Base-by-base conservation (phyloP, 2,329 filamentous ascomycete species). In the Calonectria crousiana region DNA sequence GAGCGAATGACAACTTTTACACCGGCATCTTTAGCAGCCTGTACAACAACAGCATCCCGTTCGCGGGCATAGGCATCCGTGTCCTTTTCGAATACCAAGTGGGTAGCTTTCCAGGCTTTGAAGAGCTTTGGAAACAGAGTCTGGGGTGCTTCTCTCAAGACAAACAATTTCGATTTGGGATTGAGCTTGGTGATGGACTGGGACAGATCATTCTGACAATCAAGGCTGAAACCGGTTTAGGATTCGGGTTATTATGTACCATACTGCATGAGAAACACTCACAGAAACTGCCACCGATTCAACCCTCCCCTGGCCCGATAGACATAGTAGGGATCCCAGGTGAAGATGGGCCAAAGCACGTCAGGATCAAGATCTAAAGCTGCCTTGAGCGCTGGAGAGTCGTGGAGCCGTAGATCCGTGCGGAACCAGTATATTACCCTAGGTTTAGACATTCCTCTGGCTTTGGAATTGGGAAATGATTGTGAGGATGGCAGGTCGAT, bases 281-380 rank as follows among this genome's bases (percentile, higher is more conserved):
- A 91, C 86, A 95, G 84, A 80, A 93, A 95, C 78, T 94, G 92
- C 92, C 93, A 95, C 77, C 94, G 87, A 79, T 96, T 96, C 11
- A 91, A 86, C 0, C 93, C 93, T 6, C 93, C 93, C 72, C 93
- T 89, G 1, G 92, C 91, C 38, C 89, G 89, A 81, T 95, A 95
- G 32, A 95, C 93, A 81, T 95, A 95, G 82, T 95, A 93, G 71
- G 93, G 93, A 81, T 95, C 94, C 93, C 93, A 96, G 1, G 92
- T 95, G 88, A 94, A 96, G 58, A 95, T 90, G 0, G 93, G 94
- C 87, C 93, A 95, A 32, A 96, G 86, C 26, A 89, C 91, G 67
- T 90, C 89, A 1, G 94, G 93, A 0, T 93, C 87, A 9, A 95
- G 87, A 72, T 93, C 92, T 10, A 96, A 84, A 0, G 94, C 94